These are phyloP conservation scores for Mortierella alpina DNA, from an alignment of 192 early-diverging fungal genomes.

Conservation along the genomic window DNA sequence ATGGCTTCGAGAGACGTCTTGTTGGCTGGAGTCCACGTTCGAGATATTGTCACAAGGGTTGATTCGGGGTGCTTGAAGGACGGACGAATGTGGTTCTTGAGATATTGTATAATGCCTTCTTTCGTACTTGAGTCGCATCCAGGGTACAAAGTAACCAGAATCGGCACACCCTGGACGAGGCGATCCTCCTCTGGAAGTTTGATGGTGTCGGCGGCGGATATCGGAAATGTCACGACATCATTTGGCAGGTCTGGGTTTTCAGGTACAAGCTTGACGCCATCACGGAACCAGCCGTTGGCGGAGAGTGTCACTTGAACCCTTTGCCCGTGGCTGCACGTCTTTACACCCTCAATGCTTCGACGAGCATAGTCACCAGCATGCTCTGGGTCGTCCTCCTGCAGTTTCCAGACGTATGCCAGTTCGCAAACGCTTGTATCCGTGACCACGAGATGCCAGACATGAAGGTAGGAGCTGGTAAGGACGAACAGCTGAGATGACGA, in stretches of 20 bases:
- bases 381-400: neutral
- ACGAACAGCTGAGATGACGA: constrained; percentile 6
- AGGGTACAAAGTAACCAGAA: neutral
- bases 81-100: neutral
- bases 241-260: no score
- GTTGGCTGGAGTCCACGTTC: neutral
- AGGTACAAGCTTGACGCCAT: no score
- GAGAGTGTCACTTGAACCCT: no score
- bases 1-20: neutral
- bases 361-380: neutral
- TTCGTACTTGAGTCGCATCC: neutral
- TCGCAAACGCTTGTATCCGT: neutral
- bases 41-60: neutral
- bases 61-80: neutral
- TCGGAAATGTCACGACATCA: neutral
- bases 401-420: neutral
- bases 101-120: constrained; percentile 3
- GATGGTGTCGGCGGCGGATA: neutral
- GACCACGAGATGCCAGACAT: constrained; percentile 1
- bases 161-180: neutral
- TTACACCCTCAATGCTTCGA: neutral
- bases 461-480: neutral
- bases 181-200: neutral
- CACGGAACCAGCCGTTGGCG: no score
- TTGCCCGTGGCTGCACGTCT: no score